phyloP scores from a whole-genome alignment of 371 early-diverging fungal genomes.

The Mortierella sp. region DNA sequence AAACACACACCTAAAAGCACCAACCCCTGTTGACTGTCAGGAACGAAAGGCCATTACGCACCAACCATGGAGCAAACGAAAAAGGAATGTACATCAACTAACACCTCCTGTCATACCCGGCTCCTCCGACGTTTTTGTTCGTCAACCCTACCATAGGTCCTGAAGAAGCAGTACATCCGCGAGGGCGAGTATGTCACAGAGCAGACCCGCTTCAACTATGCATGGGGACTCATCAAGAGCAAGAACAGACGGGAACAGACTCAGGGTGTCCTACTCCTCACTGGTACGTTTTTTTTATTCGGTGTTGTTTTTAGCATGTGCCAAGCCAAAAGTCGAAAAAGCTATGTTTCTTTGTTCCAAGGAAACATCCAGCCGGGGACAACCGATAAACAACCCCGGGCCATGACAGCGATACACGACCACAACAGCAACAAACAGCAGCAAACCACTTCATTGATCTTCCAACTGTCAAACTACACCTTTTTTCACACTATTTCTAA shows the following conservation, averaged over 20 bases:
- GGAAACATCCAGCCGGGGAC: not conserved
- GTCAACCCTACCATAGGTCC: constrained; percentile 62
- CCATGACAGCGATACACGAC: not conserved
- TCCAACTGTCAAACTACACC: not conserved
- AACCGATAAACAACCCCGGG: not conserved
- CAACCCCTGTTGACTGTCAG: not conserved
- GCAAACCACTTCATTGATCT: not conserved
- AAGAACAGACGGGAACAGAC: constrained; percentile 74
- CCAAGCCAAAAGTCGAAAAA: constrained; percentile 8
- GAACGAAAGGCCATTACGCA: not conserved
- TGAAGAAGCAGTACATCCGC: constrained; percentile 79
- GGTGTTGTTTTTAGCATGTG: not conserved
- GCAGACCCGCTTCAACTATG: constrained; percentile 98
- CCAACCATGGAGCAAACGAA: not conserved
- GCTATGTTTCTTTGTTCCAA: not conserved
- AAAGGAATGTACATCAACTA: not conserved
- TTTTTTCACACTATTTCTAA: not conserved
- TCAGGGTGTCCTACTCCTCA: constrained; percentile 83
- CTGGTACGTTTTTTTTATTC: constrained; percentile 63
- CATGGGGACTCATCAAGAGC: constrained; percentile 93
- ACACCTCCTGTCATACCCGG: not conserved
- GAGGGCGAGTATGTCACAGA: constrained; percentile 76
- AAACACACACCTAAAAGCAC: not conserved
- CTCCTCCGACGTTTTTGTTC: not conserved
- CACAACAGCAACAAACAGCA: not conserved